These are phyloP conservation scores for Viola pubescens DNA, from an alignment of 441 rosid genomes.

Conservation along the genomic window DNA sequence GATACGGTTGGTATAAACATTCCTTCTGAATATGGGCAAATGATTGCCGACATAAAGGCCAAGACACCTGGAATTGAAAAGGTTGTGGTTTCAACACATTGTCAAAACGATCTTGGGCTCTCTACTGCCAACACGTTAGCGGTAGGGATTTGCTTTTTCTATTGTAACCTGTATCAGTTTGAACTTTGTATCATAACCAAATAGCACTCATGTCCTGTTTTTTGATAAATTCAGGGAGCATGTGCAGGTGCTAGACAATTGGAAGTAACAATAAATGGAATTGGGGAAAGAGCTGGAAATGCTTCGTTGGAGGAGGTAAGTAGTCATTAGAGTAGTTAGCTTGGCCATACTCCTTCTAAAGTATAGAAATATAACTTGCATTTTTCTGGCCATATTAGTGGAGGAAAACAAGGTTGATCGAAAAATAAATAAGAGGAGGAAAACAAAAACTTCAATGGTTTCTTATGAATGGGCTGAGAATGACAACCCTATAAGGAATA, in stretches of 20 bases:
- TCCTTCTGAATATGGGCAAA: constrained; percentile 70
- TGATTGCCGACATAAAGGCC: constrained; percentile 80
- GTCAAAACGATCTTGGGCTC: constrained; percentile 98
- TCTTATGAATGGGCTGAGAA: background rate
- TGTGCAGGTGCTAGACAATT: constrained; percentile 83
- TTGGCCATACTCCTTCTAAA: too few species aligned
- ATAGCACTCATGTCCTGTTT: constrained; percentile 19
- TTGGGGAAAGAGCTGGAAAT: constrained; percentile 97
- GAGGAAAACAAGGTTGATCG: too few species aligned
- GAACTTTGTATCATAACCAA: constrained; percentile 5
- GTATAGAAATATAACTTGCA: too few species aligned
- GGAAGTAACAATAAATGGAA: constrained; percentile 90
- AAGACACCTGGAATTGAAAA: constrained; percentile 84
- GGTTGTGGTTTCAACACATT: constrained; percentile 76
- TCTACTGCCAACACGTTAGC: constrained; percentile 87
- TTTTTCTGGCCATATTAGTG: too few species aligned
- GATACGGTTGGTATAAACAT: constrained; percentile 85
- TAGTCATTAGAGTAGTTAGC: background rate
- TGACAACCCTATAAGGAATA: background rate
- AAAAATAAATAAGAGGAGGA: background rate
- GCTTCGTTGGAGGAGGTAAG: constrained; percentile 93
- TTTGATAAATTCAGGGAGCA: constrained; percentile 55
- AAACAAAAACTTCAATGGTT: constrained; percentile 18
- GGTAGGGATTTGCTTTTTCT: constrained; percentile 32
- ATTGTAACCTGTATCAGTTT: constrained; percentile 2